phyloP scores from a whole-genome alignment of 768 basidiomycete genomes.

The Harrya chromipes region DNA sequence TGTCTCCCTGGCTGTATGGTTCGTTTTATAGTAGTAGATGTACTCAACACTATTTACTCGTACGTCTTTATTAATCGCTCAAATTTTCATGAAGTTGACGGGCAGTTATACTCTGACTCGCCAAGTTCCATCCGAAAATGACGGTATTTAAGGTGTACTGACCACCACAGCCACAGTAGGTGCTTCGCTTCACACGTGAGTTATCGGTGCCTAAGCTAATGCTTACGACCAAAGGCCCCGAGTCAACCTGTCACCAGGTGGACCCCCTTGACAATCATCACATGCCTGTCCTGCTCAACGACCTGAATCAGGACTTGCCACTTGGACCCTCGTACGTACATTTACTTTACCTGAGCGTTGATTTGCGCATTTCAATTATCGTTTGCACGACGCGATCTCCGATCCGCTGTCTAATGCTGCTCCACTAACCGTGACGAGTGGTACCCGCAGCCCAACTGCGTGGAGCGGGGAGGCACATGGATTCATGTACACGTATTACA shows the following conservation, averaged over 20 bases:
- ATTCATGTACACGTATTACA: slow-evolving; percentile 18
- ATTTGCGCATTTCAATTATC: slow-evolving; percentile 28
- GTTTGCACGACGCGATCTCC: slow-evolving; percentile 16
- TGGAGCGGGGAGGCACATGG: slow-evolving; percentile 11
- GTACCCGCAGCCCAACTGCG: slow-evolving; percentile 21
- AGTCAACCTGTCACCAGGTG: slow-evolving; percentile 6
- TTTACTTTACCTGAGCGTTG: slow-evolving; percentile 11
- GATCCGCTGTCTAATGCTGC: slow-evolving; percentile 14
- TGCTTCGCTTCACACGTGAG: slow-evolving; percentile 21
- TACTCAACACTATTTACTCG: slow-evolving; percentile 32
- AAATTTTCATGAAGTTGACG: slow-evolving; percentile 11
- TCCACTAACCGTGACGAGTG: slow-evolving; percentile 1
- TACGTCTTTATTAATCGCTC: slow-evolving; percentile 32
- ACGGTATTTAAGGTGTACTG: slow-evolving; percentile 30
- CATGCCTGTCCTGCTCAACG: slow-evolving; percentile 5
- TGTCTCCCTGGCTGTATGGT: slow-evolving; percentile 20
- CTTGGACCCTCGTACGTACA: background rate
- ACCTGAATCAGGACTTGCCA: slow-evolving; percentile 8
- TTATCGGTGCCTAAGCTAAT: slow-evolving; percentile 4
- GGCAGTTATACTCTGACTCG: slow-evolving; percentile 26
- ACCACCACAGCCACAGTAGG: slow-evolving; percentile 27
- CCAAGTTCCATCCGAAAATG: slow-evolving; percentile 20
- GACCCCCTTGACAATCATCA: slow-evolving; percentile 8
- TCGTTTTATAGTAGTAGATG: slow-evolving; percentile 32
- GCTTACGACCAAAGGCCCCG: slow-evolving; percentile 15